Percentiles rank a stretch among this genome's conserved stretches.
phyloP scores from a whole-genome alignment of 2,329 filamentous ascomycete genomes.

The Aspergillus versicolor region DNA sequence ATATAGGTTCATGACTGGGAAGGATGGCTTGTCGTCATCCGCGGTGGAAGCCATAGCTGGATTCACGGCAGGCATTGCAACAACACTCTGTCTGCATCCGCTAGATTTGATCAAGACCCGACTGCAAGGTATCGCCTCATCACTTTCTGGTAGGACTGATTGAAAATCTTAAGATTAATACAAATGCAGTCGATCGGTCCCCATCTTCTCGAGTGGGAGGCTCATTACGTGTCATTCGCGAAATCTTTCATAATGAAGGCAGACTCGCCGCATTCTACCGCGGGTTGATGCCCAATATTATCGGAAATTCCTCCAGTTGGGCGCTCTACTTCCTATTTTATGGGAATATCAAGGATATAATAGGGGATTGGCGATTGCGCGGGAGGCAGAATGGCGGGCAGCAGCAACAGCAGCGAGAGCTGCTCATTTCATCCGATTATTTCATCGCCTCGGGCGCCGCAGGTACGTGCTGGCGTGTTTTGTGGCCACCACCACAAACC shows the following conservation, averaged over 20 bases:
- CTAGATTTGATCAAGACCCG: constrained; percentile 96
- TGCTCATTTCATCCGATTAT: constrained; percentile 68
- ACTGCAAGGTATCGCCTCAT: constrained; percentile 68
- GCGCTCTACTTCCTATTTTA: constrained; percentile 85
- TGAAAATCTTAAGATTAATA: too few relatives aligned
- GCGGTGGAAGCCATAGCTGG: constrained; percentile 85
- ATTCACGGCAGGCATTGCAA: constrained; percentile 80
- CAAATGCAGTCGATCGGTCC: constrained; percentile 49
- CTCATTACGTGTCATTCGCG: constrained; percentile 53
- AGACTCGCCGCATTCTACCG: constrained; percentile 74
- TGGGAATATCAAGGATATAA: constrained; percentile 57
- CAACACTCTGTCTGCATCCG: constrained; percentile 85
- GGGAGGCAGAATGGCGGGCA: constrained; percentile 20
- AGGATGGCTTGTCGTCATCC: constrained; percentile 67
- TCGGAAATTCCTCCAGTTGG: constrained; percentile 90
- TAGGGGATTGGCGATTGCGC: constrained; percentile 45
- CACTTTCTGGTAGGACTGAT: too few relatives aligned
- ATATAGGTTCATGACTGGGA: constrained; percentile 42
- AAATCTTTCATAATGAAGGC: constrained; percentile 56
- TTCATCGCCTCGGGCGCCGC: constrained; percentile 70
- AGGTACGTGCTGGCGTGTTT: constrained; percentile 39
- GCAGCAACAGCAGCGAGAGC: background rate
- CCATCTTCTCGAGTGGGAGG: constrained; percentile 50
- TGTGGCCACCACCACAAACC: background rate
- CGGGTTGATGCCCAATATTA: constrained; percentile 82